phyloP scores from a whole-genome alignment of 805 yeast species.

The Barnettozyma pratensis region DNA sequence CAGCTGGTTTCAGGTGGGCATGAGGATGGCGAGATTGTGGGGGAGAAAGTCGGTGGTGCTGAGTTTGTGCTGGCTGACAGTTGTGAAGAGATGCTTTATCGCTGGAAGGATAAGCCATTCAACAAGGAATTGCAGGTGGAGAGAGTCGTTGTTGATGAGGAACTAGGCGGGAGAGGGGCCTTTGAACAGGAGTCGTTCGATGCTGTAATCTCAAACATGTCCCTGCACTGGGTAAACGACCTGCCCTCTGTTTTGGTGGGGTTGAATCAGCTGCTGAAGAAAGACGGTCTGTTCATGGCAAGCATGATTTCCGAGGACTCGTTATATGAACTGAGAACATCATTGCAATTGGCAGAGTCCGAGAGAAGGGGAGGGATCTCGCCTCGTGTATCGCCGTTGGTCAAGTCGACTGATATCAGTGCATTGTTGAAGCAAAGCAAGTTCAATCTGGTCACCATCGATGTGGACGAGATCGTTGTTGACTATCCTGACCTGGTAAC shows the following conservation, averaged over 20 bases:
- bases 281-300: slow-evolving; percentile 80
- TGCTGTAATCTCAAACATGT: slow-evolving; percentile 66
- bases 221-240: slow-evolving; percentile 84
- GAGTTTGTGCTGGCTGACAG: slow-evolving; percentile 62
- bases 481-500: slow-evolving; percentile 70
- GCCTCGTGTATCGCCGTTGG: slow-evolving; percentile 78
- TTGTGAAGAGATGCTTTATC: slow-evolving; percentile 43
- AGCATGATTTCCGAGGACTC: slow-evolving; percentile 83
- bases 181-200: slow-evolving; percentile 46
- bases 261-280: slow-evolving; percentile 55
- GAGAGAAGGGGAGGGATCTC: slow-evolving; percentile 77
- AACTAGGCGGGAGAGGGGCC: slow-evolving; percentile 40
- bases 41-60: slow-evolving; percentile 40
- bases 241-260: slow-evolving; percentile 59
- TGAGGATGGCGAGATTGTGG: slow-evolving; percentile 49
- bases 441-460: slow-evolving; percentile 75
- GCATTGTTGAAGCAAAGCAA: slow-evolving; percentile 68
- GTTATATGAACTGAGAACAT: slow-evolving; percentile 73
- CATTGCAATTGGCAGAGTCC: slow-evolving; percentile 76
- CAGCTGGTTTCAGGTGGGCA: slow-evolving; percentile 26
- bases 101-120: slow-evolving; percentile 39
- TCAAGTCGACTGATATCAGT: slow-evolving; percentile 74
- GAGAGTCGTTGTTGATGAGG: slow-evolving; percentile 65
- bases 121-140: slow-evolving; percentile 41
- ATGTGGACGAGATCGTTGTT: slow-evolving; percentile 77